Conservation (phyloP, 129 eudicot species). For the Helichrysum umbraculigerum region DNA sequence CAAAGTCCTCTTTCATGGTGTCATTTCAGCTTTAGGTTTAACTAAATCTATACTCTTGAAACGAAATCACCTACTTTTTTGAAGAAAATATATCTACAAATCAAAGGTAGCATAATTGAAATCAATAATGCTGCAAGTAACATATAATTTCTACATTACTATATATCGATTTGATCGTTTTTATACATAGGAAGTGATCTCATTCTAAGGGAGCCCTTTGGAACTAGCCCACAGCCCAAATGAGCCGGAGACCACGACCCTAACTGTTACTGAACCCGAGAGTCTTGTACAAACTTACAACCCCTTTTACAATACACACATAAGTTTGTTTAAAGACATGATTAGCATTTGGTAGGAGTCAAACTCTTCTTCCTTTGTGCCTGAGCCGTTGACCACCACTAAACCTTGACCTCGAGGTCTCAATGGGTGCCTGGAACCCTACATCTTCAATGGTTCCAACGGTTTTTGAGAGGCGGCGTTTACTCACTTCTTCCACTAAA, state of each 20-base stretch:
- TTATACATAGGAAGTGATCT: constrained; percentile 31
- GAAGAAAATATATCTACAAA: background rate
- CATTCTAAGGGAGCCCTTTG: constrained; percentile 20
- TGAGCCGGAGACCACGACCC: background rate
- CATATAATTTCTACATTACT: constrained; percentile 22
- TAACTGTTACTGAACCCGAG: background rate
- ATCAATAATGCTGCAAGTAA: background rate
- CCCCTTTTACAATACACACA: constrained; percentile 14
- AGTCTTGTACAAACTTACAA: constrained; percentile 6
- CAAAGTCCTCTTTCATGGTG: constrained; percentile 20
- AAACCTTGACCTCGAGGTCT: constrained; percentile 40
- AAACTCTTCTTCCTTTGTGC: constrained; percentile 43
- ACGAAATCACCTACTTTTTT: background rate
- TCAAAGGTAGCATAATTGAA: background rate
- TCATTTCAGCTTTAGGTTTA: constrained; percentile 19
- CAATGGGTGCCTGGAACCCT: constrained; percentile 66
- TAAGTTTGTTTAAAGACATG: background rate
- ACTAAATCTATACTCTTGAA: background rate
- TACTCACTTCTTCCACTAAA: constrained; percentile 67
- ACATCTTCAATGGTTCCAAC: constrained; percentile 72
- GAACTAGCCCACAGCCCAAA: constrained; percentile 19
- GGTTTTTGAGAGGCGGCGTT: constrained; percentile 65
- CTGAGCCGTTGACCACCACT: constrained; percentile 36
- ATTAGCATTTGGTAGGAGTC: background rate
- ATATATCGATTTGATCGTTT: constrained; percentile 6